Conservation (phyloP, 2,329 filamentous ascomycete genomes). For the Zopfia rhizophila region DNA sequence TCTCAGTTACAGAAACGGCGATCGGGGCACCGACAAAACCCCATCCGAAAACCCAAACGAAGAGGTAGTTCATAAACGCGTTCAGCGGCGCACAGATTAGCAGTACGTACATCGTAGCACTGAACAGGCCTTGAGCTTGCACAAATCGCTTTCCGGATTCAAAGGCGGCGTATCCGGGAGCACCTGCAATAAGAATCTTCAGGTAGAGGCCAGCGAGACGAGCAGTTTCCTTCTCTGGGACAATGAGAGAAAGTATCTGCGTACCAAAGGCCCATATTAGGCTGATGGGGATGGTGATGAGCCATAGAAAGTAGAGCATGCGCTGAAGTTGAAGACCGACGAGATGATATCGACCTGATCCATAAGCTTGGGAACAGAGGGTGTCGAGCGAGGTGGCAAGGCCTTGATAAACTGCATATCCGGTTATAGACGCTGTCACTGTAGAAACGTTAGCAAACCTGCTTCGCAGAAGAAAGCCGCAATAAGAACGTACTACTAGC, state of each 20-base stretch:
- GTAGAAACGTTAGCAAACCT: slow-evolving; percentile 9
- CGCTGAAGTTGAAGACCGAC: slow-evolving; percentile 86
- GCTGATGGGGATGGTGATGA: slow-evolving; percentile 76
- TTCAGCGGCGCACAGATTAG: slow-evolving; percentile 85
- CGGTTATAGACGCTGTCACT: slow-evolving; percentile 61
- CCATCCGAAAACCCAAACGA: slow-evolving; percentile 71
- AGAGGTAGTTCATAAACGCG: slow-evolving; percentile 80
- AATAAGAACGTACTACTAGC: slow-evolving; percentile 46
- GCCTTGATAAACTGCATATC: slow-evolving; percentile 64
- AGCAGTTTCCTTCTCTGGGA: slow-evolving; percentile 78
- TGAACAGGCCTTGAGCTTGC: slow-evolving; percentile 89
- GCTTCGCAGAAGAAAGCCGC: neutral
- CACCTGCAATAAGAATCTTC: slow-evolving; percentile 73
- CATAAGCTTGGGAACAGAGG: slow-evolving; percentile 92
- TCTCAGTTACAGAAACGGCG: slow-evolving; percentile 79
- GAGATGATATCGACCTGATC: slow-evolving; percentile 87
- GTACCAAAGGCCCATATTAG: slow-evolving; percentile 77
- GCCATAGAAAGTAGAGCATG: slow-evolving; percentile 81
- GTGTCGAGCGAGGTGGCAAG: slow-evolving; percentile 91
- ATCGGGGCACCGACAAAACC: slow-evolving; percentile 82
- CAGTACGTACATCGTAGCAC: slow-evolving; percentile 83
- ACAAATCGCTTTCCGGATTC: slow-evolving; percentile 86
- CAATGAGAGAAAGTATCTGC: slow-evolving; percentile 69
- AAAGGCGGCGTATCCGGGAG: slow-evolving; percentile 80
- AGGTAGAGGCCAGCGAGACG: slow-evolving; percentile 78